Percentiles rank a stretch among this genome's conserved stretches.
phyloP scores from a whole-genome alignment of 371 early-diverging fungal species.

The Mortierella sp. region DNA sequence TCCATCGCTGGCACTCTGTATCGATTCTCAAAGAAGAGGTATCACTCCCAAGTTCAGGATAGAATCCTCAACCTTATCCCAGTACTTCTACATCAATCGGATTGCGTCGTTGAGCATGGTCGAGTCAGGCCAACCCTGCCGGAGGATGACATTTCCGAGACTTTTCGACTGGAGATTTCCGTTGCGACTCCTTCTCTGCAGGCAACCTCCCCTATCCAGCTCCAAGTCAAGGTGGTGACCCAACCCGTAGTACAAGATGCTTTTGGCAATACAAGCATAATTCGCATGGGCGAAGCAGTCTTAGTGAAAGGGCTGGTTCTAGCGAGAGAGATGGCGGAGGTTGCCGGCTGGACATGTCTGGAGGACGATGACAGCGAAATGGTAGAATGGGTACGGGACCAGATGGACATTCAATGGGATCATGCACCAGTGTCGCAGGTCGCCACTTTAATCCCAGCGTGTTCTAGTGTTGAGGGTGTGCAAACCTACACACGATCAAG shows the following conservation, averaged over 20 bases:
- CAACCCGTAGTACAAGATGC: constrained; percentile 25
- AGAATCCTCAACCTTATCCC: constrained; percentile 3
- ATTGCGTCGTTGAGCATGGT: constrained; percentile 16
- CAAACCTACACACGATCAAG: constrained; percentile 1
- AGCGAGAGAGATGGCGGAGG: constrained; percentile 33
- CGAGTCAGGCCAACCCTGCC: constrained; percentile 6
- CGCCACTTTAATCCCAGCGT: constrained; percentile 3
- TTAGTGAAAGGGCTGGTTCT: constrained; percentile 41
- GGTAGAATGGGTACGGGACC: constrained; percentile 51
- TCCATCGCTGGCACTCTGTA: not conserved
- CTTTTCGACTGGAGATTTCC: constrained; percentile 21
- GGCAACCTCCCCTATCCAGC: constrained; percentile 12
- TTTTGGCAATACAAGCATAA: constrained; percentile 34
- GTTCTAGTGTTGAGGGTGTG: constrained; percentile 14
- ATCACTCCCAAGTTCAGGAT: not conserved
- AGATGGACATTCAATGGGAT: constrained; percentile 43
- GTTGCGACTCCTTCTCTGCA: constrained; percentile 22
- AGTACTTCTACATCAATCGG: constrained; percentile 21
- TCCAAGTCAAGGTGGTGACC: constrained; percentile 32
- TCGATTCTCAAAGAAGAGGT: not conserved
- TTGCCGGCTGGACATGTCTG: constrained; percentile 37
- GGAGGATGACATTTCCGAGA: constrained; percentile 10
- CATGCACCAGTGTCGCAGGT: not conserved
- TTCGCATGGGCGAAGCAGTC: constrained; percentile 40
- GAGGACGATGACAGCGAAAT: constrained; percentile 46